These are phyloP conservation scores for Candida maltosa DNA, from an alignment of 805 yeast species.

Conservation along the genomic window DNA sequence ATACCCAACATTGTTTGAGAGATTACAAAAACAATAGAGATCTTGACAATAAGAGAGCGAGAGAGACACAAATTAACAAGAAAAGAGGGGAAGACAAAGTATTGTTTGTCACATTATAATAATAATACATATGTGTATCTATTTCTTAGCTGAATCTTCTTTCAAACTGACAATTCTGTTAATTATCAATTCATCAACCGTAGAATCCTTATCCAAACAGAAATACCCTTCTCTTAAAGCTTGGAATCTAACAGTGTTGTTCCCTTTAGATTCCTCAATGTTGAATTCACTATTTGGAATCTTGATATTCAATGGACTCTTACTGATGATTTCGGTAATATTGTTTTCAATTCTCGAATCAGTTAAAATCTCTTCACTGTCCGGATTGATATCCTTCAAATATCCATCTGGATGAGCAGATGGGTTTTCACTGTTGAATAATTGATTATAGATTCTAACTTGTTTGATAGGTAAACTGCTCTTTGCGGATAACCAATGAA, in stretches of 20 bases:
- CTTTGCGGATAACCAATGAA: constrained; percentile 91
- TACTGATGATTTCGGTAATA: constrained; percentile 60
- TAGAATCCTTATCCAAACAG: constrained; percentile 80
- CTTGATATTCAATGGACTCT: constrained; percentile 72
- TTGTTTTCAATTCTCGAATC: constrained; percentile 75
- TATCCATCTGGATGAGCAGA: constrained; percentile 83
- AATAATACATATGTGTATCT: too few species aligned
- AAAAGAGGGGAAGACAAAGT: too few species aligned
- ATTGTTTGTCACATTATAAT: too few species aligned
- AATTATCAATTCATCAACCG: constrained; percentile 59
- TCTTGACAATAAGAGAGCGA: too few species aligned
- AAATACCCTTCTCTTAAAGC: constrained; percentile 96
- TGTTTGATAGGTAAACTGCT: constrained; percentile 58
- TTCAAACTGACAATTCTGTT: constrained; percentile 93
- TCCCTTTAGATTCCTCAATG: constrained; percentile 62
- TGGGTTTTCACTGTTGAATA: constrained; percentile 91
- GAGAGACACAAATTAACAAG: too few species aligned
- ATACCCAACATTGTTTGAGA: too few species aligned
- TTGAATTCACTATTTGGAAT: constrained; percentile 61
- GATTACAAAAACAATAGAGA: too few species aligned
- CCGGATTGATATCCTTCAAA: constrained; percentile 76
- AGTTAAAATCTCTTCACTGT: constrained; percentile 66
- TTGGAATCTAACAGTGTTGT: constrained; percentile 93
- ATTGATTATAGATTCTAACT: constrained; percentile 81
- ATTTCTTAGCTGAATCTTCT: too few species aligned